Conservation (phyloP, 2,329 filamentous ascomycete species). For the Pyricularia grisea region DNA sequence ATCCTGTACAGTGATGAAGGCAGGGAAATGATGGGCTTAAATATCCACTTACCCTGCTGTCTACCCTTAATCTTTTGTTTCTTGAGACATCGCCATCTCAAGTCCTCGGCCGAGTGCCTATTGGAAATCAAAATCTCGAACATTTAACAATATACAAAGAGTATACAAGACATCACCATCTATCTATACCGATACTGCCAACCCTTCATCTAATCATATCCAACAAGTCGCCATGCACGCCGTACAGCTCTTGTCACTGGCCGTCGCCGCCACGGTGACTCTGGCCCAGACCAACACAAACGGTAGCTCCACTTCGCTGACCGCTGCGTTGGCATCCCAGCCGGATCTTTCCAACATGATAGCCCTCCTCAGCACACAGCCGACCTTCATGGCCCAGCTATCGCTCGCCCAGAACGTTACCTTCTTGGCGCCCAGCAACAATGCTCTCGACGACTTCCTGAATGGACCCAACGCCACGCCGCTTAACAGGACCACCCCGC, state of each 20-base stretch:
- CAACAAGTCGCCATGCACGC: neutral
- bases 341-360: constrained; percentile 1
- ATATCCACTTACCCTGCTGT: neutral
- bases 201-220: neutral
- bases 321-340: neutral
- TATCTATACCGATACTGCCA: neutral
- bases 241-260: constrained; percentile 1
- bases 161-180: neutral
- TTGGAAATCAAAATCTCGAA: neutral
- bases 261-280: neutral
- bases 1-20: neutral
- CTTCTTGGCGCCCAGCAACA: constrained; percentile 6
- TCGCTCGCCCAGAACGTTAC: constrained; percentile 6
- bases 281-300: constrained; percentile 1
- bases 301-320: neutral
- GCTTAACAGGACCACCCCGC: constrained; percentile 12
- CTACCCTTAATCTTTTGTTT: neutral
- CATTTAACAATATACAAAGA: neutral
- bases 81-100: neutral
- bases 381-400: constrained; percentile 3
- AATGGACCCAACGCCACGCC: constrained; percentile 10
- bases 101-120: neutral
- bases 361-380: constrained; percentile 2
- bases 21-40: neutral
- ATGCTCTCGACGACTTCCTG: constrained; percentile 5